Conservation (phyloP, 495 filamentous ascomycete genomes). For the Penicillium fimorum region DNA sequence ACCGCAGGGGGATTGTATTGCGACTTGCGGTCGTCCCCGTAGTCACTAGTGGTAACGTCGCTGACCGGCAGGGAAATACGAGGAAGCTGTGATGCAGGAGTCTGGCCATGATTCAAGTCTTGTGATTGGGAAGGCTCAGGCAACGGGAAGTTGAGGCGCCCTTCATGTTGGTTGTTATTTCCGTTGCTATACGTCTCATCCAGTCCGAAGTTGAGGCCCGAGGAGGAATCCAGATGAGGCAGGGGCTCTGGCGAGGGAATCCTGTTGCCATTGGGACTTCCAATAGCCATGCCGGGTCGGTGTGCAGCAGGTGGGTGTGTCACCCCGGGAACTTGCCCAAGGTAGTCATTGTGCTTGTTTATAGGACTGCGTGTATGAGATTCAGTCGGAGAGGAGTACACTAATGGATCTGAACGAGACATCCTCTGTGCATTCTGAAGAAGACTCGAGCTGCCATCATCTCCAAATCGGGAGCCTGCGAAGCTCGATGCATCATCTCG, state of each 20-base stretch:
- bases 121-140: slow-evolving; percentile 19
- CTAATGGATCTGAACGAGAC: slow-evolving; percentile 60
- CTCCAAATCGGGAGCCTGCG: slow-evolving; percentile 49
- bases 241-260: slow-evolving; percentile 20
- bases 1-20: slow-evolving; percentile 38
- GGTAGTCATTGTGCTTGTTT: slow-evolving; percentile 15
- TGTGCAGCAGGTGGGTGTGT: slow-evolving; percentile 15
- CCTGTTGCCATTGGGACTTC: slow-evolving; percentile 30
- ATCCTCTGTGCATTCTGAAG: slow-evolving; percentile 62
- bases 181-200: slow-evolving; percentile 8
- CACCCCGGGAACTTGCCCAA: slow-evolving; percentile 10
- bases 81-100: slow-evolving; percentile 30
- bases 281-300: slow-evolving; percentile 15
- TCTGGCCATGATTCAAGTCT: slow-evolving; percentile 17
- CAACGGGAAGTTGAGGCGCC: slow-evolving; percentile 31
- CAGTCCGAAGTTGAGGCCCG: slow-evolving; percentile 24
- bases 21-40: slow-evolving; percentile 60
- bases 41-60: slow-evolving; percentile 55
- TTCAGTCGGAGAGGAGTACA: slow-evolving; percentile 28
- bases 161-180: slow-evolving; percentile 15
- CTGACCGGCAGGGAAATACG: slow-evolving; percentile 44
- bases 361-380: slow-evolving; percentile 15
- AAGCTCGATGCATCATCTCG: slow-evolving; percentile 64
- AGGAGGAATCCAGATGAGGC: slow-evolving; percentile 13
- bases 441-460: slow-evolving; percentile 60